Evolutionary conservation across 179 eudicot species (phyloP), one percentile per base, ranked within the genome.

Genomic region (Spinacia oleracea): DNA sequence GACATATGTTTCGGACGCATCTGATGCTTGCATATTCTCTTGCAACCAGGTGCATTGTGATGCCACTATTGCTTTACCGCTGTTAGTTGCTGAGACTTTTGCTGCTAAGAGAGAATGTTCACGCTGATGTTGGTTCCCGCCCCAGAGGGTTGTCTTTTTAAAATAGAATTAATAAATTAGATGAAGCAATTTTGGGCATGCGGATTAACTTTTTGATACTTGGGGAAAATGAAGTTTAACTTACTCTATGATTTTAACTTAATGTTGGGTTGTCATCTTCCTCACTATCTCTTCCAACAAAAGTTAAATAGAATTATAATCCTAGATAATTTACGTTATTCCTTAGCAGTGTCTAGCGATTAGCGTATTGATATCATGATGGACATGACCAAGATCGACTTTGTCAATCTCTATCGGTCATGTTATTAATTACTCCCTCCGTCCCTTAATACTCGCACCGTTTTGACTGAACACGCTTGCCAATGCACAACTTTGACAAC

Each of bases 31-130:
- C 56, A 34, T n/a, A n/a, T 18, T 25, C 58, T 60, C 38, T 69
- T 79, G 66, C 67, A 48, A 72, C 48, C 87, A 94, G 98, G 97
- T 94, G 66, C 97, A 93, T 72, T 94, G 97, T 65, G 98, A 94
- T 80, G 98, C 98, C 42, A 94, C 97, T 20, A 94, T 94, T 62
- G 97, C 97, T 16, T 94, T 94, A 76, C 98, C 97, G 34, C 74
- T 93, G 27, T 82, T 93, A 77, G 97, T 93, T 62, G 97, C 97
- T 5, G 93, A 94, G 86, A 91, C 98, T 74, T 92, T 94, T 86
- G 98, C 97, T 58, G 72, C 87, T 9, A 87, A 82, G 78, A 48
- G 77, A 77, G 79, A 78, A 69, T 42, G 53, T 46, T 15, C 31
- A 27, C 45, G 45, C 46, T 66, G 71, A 67, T 21, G 5, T 42